phyloP scores from a whole-genome alignment of 768 basidiomycete genomes.

The Tricholoma terreum region DNA sequence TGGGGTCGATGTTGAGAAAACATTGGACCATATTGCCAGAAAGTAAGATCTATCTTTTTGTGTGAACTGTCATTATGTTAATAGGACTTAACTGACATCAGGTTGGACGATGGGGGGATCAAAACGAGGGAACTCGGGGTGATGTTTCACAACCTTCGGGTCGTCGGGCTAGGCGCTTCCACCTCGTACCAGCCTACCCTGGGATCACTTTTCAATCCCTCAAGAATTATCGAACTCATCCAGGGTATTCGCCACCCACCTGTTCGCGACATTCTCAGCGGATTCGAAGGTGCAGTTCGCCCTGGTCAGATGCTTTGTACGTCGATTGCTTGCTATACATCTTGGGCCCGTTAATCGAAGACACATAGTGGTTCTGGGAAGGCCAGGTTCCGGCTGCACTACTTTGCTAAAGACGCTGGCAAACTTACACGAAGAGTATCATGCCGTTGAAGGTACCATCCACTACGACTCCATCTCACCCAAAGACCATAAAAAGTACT shows the following conservation, averaged over 20 bases:
- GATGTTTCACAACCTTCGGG: slow-evolving; percentile 53
- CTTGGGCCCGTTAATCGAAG: background rate
- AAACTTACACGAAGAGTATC: slow-evolving; percentile 68
- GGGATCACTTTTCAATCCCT: slow-evolving; percentile 58
- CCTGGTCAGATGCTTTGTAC: slow-evolving; percentile 76
- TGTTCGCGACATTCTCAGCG: slow-evolving; percentile 56
- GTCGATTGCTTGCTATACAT: slow-evolving; percentile 24
- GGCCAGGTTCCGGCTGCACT: slow-evolving; percentile 82
- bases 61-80: too few relatives aligned
- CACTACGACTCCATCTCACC: slow-evolving; percentile 75
- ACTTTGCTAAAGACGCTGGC: slow-evolving; percentile 82
- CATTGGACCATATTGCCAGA: too few relatives aligned
- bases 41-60: too few relatives aligned
- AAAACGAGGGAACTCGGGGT: slow-evolving; percentile 56
- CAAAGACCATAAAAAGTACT: slow-evolving; percentile 56
- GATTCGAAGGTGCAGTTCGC: slow-evolving; percentile 61
- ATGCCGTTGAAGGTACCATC: slow-evolving; percentile 67
- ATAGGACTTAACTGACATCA: too few relatives aligned
- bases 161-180: slow-evolving; percentile 56
- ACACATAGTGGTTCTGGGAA: slow-evolving; percentile 72
- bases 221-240: slow-evolving; percentile 41
- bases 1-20: too few relatives aligned
- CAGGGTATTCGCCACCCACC: slow-evolving; percentile 55
- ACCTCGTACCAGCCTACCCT: slow-evolving; percentile 57
- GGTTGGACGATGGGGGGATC: slow-evolving; percentile 9